phyloP scores from a whole-genome alignment of 2,329 filamentous ascomycete species.

The Cytospora mali region DNA sequence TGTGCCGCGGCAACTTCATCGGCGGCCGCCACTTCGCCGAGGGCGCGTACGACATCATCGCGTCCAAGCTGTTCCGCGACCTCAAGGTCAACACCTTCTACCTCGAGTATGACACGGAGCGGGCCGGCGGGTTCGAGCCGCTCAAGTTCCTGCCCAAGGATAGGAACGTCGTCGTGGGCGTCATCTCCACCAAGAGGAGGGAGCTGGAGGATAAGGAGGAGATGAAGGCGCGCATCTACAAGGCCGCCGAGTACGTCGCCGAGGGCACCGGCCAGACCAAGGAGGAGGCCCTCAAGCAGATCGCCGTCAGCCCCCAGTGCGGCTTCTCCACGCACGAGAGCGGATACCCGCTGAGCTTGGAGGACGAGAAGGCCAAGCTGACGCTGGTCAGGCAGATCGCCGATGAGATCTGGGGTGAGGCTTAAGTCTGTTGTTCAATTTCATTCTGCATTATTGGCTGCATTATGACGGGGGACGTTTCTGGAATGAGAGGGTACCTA shows the following conservation, averaged over 20 bases:
- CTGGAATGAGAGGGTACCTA: background rate
- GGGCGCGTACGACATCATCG: slow-evolving; percentile 68
- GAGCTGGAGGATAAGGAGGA: slow-evolving; percentile 65
- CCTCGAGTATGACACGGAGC: slow-evolving; percentile 68
- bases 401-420: slow-evolving; percentile 68
- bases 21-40: slow-evolving; percentile 67
- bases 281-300: slow-evolving; percentile 68
- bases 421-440: slow-evolving; percentile 44
- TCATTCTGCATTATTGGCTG: background rate
- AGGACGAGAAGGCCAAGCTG: slow-evolving; percentile 76
- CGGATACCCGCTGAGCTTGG: slow-evolving; percentile 68
- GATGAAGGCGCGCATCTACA: slow-evolving; percentile 60
- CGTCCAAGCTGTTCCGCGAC: slow-evolving; percentile 65
- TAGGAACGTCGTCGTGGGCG: slow-evolving; percentile 66
- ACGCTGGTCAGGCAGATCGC: slow-evolving; percentile 71
- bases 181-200: slow-evolving; percentile 65
- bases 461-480: background rate
- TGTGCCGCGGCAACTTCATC: slow-evolving; percentile 72
- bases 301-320: slow-evolving; percentile 72
- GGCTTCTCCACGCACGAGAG: slow-evolving; percentile 75
- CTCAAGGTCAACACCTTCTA: slow-evolving; percentile 69
- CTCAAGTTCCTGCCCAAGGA: slow-evolving; percentile 61
- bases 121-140: slow-evolving; percentile 68
- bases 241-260: slow-evolving; percentile 69
- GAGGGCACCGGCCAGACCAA: slow-evolving; percentile 65